Evolutionary conservation across 495 filamentous ascomycete genomes (phyloP).

Genomic region (Penicillium bialowiezense): DNA sequence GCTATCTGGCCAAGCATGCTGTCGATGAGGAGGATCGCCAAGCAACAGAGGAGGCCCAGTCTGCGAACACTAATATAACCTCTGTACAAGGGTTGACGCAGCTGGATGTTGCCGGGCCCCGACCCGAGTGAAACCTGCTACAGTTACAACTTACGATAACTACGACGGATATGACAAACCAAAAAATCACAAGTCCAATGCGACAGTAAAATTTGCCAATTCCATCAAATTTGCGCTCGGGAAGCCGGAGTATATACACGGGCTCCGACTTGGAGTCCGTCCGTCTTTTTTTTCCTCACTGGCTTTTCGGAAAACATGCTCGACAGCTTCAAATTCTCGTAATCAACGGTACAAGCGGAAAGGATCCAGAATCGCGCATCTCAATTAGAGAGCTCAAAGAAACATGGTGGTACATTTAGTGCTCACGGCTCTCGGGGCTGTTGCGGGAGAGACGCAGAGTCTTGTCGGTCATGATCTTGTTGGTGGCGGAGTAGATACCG

Average conservation of each 20-base stretch:
- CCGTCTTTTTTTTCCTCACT: slow-evolving; percentile 12
- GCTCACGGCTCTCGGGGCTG: slow-evolving; percentile 46
- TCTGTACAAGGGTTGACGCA: slow-evolving; percentile 96
- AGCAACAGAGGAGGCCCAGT: slow-evolving; percentile 58
- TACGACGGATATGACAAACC: slow-evolving; percentile 23
- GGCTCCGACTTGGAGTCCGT: slow-evolving; percentile 28
- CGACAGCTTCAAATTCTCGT: slow-evolving; percentile 25
- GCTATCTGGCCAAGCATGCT: slow-evolving; percentile 86
- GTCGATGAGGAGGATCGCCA: slow-evolving; percentile 81
- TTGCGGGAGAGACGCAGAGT: slow-evolving; percentile 72
- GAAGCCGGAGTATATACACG: slow-evolving; percentile 44
- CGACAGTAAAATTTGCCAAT: slow-evolving; percentile 32
- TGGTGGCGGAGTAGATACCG: slow-evolving; percentile 72
- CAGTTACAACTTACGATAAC: slow-evolving; percentile 15
- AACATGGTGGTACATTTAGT: slow-evolving; percentile 45
- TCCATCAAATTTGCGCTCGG: slow-evolving; percentile 27
- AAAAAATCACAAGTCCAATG: slow-evolving; percentile 14
- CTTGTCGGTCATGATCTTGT: slow-evolving; percentile 86
- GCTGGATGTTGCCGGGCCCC: slow-evolving; percentile 89
- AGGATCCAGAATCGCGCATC: slow-evolving; percentile 29
- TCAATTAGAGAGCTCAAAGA: slow-evolving; percentile 34
- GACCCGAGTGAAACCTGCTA: slow-evolving; percentile 57
- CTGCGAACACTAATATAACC: slow-evolving; percentile 60
- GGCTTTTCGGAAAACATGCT: slow-evolving; percentile 14
- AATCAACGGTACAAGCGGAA: slow-evolving; percentile 35